Evolutionary conservation across 2,329 filamentous ascomycete species (phyloP).

Genomic region (Phyllachora maydis): DNA sequence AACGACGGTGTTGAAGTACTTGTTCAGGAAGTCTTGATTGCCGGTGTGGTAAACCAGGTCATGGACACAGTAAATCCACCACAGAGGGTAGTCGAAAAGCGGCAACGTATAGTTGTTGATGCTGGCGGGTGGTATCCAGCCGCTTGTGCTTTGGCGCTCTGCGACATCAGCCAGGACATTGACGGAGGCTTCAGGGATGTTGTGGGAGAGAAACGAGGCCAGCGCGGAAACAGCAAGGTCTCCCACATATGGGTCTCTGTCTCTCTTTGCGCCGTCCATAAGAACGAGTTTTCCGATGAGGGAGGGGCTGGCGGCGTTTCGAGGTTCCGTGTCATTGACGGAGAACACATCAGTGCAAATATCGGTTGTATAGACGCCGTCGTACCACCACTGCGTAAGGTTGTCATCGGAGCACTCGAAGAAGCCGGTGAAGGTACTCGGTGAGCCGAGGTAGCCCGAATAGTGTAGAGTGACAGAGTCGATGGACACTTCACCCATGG

Average conservation of each 20-base stretch:
- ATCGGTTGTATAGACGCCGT: conserved; percentile 29
- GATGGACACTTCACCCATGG: conserved; percentile 20
- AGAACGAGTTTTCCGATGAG: conserved; percentile 23
- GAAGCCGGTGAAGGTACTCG: conserved; percentile 25
- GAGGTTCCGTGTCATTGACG: conserved; percentile 24
- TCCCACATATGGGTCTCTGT: conserved; percentile 30
- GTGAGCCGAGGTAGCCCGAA: conserved; percentile 22
- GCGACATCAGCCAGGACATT: conserved; percentile 28
- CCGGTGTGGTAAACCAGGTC: conserved; percentile 28
- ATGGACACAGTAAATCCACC: conserved; percentile 26
- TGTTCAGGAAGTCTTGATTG: conserved; percentile 16
- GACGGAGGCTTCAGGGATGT: conserved; percentile 15
- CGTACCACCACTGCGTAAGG: conserved; percentile 30
- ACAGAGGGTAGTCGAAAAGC: conserved; percentile 29
- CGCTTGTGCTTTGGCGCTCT: conserved; percentile 24
- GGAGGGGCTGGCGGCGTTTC: conserved; percentile 18
- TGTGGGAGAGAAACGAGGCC: conserved; percentile 25
- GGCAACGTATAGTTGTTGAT: conserved; percentile 24
- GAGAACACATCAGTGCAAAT: conserved; percentile 22
- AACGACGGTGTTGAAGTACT: conserved; percentile 18
- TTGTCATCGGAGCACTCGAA: conserved; percentile 28
- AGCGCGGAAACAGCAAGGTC: conserved; percentile 25
- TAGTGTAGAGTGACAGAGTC: conserved; percentile 18
- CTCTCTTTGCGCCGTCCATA: conserved; percentile 27
- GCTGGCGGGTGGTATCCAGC: conserved; percentile 31